phyloP scores from a whole-genome alignment of 345 rosid species.

The Turritis glabra region DNA sequence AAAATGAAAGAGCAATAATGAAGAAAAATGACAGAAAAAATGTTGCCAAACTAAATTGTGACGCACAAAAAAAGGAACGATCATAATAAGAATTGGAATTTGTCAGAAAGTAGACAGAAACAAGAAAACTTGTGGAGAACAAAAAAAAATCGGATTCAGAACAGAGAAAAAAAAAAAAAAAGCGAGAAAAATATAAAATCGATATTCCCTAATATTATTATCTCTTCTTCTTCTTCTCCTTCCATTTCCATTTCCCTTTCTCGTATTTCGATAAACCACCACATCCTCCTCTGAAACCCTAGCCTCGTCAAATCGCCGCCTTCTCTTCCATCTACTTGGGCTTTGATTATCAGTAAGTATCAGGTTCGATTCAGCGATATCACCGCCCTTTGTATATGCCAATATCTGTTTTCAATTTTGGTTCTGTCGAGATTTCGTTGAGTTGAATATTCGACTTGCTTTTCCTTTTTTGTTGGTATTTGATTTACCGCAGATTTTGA shows the following conservation, averaged over 20 bases:
- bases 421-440: background rate
- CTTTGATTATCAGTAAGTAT: background rate
- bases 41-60: conserved; percentile 3
- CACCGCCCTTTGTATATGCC: background rate
- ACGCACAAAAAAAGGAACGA: background rate
- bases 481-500: conserved; percentile 16
- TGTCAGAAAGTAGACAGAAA: background rate
- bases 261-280: conserved; percentile 26
- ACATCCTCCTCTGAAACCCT: conserved; percentile 30
- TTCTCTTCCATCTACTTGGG: background rate
- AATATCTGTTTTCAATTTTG: no score
- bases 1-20: background rate
- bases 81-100: background rate
- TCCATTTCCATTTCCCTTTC: background rate
- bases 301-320: conserved; percentile 24
- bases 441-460: background rate
- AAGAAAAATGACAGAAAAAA: background rate
- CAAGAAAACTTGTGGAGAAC: conserved; percentile 22
- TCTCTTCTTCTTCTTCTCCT: background rate
- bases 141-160: conserved; percentile 24
- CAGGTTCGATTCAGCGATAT: conserved; percentile 21
- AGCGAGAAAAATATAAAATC: background rate
- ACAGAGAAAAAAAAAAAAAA: background rate
- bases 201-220: background rate
- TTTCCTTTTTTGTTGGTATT: background rate